These are phyloP conservation scores for Hypoxylon sp. DNA, from an alignment of 2,329 filamentous ascomycete genomes.

Conservation along the genomic window DNA sequence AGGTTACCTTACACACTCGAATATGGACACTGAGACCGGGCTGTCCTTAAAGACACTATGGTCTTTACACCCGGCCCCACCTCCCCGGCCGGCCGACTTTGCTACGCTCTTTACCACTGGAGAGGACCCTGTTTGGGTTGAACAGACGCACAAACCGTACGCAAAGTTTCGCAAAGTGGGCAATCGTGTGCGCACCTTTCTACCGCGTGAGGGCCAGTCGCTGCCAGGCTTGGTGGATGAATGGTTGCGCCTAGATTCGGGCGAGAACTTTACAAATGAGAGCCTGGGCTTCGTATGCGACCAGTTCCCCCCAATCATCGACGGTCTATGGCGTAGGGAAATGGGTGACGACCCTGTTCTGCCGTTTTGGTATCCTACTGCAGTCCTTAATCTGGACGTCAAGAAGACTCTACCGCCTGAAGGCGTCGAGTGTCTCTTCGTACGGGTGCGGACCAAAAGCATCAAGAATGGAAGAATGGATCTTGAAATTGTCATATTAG, in stretches of 20 bases:
- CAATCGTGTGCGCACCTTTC: slow-evolving; percentile 42
- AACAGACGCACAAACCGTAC: slow-evolving; percentile 40
- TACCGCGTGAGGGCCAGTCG: slow-evolving; percentile 45
- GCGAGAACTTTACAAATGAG: slow-evolving; percentile 47
- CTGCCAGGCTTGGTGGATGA: slow-evolving; percentile 47
- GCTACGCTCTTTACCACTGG: slow-evolving; percentile 42
- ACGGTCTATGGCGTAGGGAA: slow-evolving; percentile 34
- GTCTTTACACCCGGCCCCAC: slow-evolving; percentile 55
- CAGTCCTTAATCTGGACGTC: slow-evolving; percentile 41
- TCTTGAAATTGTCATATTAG: slow-evolving; percentile 49
- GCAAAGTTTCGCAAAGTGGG: slow-evolving; percentile 47
- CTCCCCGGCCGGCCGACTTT: slow-evolving; percentile 44
- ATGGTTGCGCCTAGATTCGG: slow-evolving; percentile 49
- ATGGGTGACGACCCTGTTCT: slow-evolving; percentile 7
- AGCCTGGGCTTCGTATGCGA: slow-evolving; percentile 49
- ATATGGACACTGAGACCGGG: slow-evolving; percentile 70
- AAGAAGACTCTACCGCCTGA: slow-evolving; percentile 35
- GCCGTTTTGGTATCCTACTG: slow-evolving; percentile 39
- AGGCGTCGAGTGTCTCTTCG: slow-evolving; percentile 39
- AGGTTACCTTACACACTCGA: slow-evolving; percentile 73
- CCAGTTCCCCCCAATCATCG: slow-evolving; percentile 49
- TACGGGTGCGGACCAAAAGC: slow-evolving; percentile 29
- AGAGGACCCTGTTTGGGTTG: slow-evolving; percentile 47
- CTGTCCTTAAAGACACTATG: slow-evolving; percentile 64
- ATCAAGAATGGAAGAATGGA: slow-evolving; percentile 42